phyloP scores from a whole-genome alignment of 805 yeast species.

The Clavispora fructus region DNA sequence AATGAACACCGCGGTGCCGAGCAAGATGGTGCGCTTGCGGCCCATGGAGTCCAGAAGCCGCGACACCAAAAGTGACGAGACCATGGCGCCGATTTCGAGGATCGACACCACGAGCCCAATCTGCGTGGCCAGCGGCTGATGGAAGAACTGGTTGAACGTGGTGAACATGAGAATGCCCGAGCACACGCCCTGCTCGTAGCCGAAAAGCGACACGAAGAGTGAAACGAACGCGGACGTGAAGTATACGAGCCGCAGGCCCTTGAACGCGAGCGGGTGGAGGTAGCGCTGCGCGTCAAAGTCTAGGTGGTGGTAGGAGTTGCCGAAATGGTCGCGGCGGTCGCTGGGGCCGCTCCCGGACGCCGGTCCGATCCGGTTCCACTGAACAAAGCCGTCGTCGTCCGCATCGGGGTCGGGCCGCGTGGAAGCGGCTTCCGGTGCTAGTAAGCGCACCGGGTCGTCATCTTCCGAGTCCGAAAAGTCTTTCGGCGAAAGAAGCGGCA shows the following conservation, averaged over 20 bases:
- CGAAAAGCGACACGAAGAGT: slow-evolving; percentile 31
- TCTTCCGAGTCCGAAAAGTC: background rate
- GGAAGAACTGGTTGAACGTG: slow-evolving; percentile 46
- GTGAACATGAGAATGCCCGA: slow-evolving; percentile 76
- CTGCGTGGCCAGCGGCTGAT: slow-evolving; percentile 13
- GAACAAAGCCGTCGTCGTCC: slow-evolving; percentile 9
- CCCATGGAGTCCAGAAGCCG: slow-evolving; percentile 14
- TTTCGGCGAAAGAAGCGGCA: background rate
- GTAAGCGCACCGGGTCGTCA: background rate
- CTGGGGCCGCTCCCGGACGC: background rate
- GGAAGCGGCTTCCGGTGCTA: background rate
- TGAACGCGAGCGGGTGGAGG: slow-evolving; percentile 27
- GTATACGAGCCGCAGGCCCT: slow-evolving; percentile 37
- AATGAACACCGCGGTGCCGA: slow-evolving; percentile 14
- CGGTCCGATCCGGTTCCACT: slow-evolving; percentile 9
- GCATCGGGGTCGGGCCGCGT: background rate
- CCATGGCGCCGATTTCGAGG: slow-evolving; percentile 18
- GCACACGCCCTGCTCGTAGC: slow-evolving; percentile 70
- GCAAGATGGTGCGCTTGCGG: slow-evolving; percentile 15
- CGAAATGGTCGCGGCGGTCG: slow-evolving; percentile 23
- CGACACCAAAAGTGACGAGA: slow-evolving; percentile 14
- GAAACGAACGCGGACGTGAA: slow-evolving; percentile 43
- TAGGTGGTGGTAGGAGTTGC: slow-evolving; percentile 30
- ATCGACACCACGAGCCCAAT: slow-evolving; percentile 16
- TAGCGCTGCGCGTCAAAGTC: slow-evolving; percentile 33